phyloP scores from a whole-genome alignment of 208 protist species.

The Acanthamoeba healyi region DNA sequence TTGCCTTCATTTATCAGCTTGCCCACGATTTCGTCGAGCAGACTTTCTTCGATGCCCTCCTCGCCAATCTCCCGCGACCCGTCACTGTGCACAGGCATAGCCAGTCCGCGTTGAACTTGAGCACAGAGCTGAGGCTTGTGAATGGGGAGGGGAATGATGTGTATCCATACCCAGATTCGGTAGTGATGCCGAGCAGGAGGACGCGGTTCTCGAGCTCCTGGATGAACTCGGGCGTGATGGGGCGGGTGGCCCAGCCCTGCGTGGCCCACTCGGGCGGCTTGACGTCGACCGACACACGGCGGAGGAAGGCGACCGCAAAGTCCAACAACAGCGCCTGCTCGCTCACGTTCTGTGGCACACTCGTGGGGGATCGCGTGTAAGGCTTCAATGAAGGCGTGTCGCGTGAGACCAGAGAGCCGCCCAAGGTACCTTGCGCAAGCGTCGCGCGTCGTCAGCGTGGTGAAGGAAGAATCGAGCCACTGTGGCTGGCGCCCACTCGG shows the following conservation, averaged over 20 bases:
- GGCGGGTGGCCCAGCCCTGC: slow-evolving; percentile 15
- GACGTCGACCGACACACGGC: neutral
- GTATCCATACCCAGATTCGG: neutral
- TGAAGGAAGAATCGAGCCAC: slow-evolving; percentile 32
- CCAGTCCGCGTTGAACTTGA: neutral
- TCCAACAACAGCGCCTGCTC: neutral
- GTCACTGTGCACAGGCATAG: neutral
- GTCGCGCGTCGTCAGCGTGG: slow-evolving; percentile 27
- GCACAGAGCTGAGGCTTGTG: neutral
- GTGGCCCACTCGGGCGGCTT: neutral
- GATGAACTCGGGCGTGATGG: slow-evolving; percentile 59
- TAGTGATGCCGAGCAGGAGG: slow-evolving; percentile 48
- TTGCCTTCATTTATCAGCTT: slow-evolving; percentile 53
- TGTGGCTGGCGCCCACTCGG: slow-evolving; percentile 12
- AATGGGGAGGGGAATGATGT: neutral
- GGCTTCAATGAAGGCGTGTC: too few relatives aligned
- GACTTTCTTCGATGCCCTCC: slow-evolving; percentile 35
- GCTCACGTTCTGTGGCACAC: neutral
- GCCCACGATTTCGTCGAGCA: slow-evolving; percentile 56
- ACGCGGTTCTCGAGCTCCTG: slow-evolving; percentile 70
- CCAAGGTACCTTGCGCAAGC: neutral
- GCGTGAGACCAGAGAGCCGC: neutral
- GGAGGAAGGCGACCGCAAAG: neutral
- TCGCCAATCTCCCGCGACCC: neutral
- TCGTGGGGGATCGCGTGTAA: neutral